phyloP scores from a whole-genome alignment of 345 rosid genomes.

The Litchi chinensis region DNA sequence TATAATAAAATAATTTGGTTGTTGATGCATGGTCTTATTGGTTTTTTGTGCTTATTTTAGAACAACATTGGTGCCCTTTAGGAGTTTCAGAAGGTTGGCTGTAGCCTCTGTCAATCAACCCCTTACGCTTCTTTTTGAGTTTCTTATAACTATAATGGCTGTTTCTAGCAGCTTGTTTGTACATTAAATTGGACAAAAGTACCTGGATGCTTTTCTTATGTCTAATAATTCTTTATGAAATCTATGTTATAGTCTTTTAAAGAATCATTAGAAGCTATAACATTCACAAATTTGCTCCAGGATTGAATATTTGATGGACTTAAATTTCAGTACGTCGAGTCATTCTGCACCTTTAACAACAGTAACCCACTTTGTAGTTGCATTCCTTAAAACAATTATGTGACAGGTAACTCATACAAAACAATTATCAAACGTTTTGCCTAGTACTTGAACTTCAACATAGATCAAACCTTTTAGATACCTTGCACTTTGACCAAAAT shows the following conservation, averaged over 20 bases:
- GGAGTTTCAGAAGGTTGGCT: not conserved
- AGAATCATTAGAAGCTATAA: too few species aligned
- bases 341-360: not conserved
- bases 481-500: not conserved
- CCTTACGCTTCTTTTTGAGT: not conserved
- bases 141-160: not conserved
- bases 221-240: too few species aligned
- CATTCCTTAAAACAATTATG: not conserved
- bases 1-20: not conserved
- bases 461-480: not conserved
- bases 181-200: not conserved
- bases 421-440: not conserved
- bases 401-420: not conserved
- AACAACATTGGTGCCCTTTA: not conserved
- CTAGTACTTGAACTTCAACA: not conserved
- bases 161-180: not conserved
- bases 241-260: not conserved
- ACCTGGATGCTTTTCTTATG: not conserved
- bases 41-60: not conserved
- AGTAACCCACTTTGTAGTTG: not conserved
- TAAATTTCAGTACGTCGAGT: not conserved
- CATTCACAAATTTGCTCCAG: not conserved
- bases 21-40: not conserved
- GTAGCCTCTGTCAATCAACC: not conserved
- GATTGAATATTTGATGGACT: not conserved